Percentiles rank a stretch among this genome's conserved stretches.
Evolutionary conservation across 2,329 filamentous ascomycete species (phyloP).

Genomic region (Thielaviopsis musarum): DNA sequence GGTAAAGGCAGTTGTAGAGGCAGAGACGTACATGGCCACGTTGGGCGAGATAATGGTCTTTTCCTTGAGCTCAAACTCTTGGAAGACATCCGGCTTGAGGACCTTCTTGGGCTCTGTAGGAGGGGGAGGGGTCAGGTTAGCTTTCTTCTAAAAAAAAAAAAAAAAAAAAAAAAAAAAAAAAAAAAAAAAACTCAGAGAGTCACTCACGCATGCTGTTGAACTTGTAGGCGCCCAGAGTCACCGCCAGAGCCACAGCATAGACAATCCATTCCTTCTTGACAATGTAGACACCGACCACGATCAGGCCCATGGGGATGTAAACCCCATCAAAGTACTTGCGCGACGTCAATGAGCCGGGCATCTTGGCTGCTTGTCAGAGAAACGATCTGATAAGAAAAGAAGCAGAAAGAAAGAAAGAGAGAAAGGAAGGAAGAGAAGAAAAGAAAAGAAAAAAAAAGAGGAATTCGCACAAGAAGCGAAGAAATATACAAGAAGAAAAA

Average conservation of each 20-base stretch:
- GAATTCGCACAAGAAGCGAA: neutral
- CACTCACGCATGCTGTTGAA: conserved; percentile 53
- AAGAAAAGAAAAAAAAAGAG: neutral
- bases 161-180: neutral
- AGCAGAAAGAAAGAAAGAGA: conserved; percentile 1
- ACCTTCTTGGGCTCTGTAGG: conserved; percentile 56
- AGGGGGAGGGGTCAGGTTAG: neutral
- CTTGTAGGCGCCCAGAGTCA: conserved; percentile 53
- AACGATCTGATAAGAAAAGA: neutral
- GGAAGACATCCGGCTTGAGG: conserved; percentile 74
- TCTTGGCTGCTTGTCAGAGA: conserved; percentile 6
- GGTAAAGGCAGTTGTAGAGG: neutral
- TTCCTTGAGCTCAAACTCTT: conserved; percentile 82
- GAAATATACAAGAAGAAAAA: neutral
- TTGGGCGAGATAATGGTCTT: conserved; percentile 97
- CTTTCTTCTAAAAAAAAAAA: neutral
- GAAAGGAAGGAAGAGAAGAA: neutral
- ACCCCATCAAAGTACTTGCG: conserved; percentile 59
- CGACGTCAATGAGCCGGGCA: conserved; percentile 29
- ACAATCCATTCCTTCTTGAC: conserved; percentile 63
- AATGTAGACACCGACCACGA: conserved; percentile 60
- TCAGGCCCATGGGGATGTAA: conserved; percentile 65
- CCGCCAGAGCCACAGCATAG: conserved; percentile 50
- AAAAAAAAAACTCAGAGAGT: neutral
- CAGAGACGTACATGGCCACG: conserved; percentile 62